phyloP scores from a whole-genome alignment of 2,329 filamentous ascomycete species.

The Rutstroemia sydowiana region DNA sequence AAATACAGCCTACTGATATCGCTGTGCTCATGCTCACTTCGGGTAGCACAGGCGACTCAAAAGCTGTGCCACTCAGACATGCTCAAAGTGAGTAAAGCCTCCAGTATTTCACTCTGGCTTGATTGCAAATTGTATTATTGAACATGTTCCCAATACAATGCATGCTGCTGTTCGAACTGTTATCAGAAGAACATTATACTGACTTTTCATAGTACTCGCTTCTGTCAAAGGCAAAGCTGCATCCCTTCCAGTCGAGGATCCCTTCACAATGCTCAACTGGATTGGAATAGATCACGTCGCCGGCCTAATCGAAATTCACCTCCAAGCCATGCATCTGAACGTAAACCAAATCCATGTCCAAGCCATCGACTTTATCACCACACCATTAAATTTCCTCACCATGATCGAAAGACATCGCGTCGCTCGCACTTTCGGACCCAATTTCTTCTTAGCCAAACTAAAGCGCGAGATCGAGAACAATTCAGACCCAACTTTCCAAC shows the following conservation, averaged over 20 bases:
- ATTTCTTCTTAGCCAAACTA: slow-evolving; percentile 31
- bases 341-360: slow-evolving; percentile 39
- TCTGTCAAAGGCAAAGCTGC: slow-evolving; percentile 21
- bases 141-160: too few relatives aligned
- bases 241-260: background rate
- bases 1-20: slow-evolving; percentile 8
- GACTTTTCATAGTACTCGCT: slow-evolving; percentile 27
- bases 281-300: slow-evolving; percentile 45
- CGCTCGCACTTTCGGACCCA: slow-evolving; percentile 37
- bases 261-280: slow-evolving; percentile 28
- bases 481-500: background rate
- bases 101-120: too few relatives aligned
- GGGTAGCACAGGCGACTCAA: slow-evolving; percentile 43
- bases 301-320: slow-evolving; percentile 41
- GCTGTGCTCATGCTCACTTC: slow-evolving; percentile 45
- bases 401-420: slow-evolving; percentile 35
- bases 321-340: slow-evolving; percentile 37
- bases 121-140: too few relatives aligned
- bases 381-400: slow-evolving; percentile 34
- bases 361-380: slow-evolving; percentile 33
- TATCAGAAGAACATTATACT: too few relatives aligned
- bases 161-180: too few relatives aligned
- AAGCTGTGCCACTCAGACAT: slow-evolving; percentile 41
- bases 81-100: slow-evolving; percentile 28
- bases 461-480: slow-evolving; percentile 10